Conservation (phyloP, 176 grass and related monocot genomes). For the Cenchrus fungigraminus region DNA sequence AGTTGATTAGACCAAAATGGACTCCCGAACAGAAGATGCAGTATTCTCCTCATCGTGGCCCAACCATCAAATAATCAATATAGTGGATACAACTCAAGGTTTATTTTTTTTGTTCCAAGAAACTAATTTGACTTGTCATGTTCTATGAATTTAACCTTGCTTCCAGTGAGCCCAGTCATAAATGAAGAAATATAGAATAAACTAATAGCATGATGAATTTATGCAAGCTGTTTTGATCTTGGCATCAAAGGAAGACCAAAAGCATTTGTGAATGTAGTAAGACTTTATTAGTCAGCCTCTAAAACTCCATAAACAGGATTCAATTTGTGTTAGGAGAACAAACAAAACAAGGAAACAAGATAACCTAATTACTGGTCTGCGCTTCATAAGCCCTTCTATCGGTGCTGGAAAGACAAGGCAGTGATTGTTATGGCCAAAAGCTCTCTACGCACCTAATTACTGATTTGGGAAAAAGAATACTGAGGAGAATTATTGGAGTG, state of each 20-base stretch:
- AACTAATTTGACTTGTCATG: slow-evolving; percentile 15
- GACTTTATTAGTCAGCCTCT: background rate
- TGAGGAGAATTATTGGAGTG: background rate
- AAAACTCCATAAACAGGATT: slow-evolving; percentile 3
- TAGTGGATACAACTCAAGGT: background rate
- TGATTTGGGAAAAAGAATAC: background rate
- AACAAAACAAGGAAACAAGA: background rate
- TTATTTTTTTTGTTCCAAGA: slow-evolving; percentile 4
- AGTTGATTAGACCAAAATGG: slow-evolving; percentile 10
- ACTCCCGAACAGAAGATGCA: background rate
- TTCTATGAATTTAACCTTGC: background rate
- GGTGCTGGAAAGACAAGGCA: slow-evolving; percentile 11
- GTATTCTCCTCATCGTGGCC: slow-evolving; percentile 7
- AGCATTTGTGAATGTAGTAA: background rate
- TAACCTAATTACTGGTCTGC: background rate
- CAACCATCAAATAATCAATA: slow-evolving; percentile 14
- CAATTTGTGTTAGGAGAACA: background rate
- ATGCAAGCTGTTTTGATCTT: slow-evolving; percentile 25
- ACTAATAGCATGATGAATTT: slow-evolving; percentile 12
- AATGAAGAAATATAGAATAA: slow-evolving; percentile 9
- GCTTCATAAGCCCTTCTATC: background rate
- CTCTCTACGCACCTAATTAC: background rate
- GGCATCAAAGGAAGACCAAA: background rate
- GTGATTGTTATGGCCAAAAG: background rate
- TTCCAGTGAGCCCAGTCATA: slow-evolving; percentile 1